Evolutionary conservation across 2,329 filamentous ascomycete genomes (phyloP).

Genomic region (Penicillium sp.): DNA sequence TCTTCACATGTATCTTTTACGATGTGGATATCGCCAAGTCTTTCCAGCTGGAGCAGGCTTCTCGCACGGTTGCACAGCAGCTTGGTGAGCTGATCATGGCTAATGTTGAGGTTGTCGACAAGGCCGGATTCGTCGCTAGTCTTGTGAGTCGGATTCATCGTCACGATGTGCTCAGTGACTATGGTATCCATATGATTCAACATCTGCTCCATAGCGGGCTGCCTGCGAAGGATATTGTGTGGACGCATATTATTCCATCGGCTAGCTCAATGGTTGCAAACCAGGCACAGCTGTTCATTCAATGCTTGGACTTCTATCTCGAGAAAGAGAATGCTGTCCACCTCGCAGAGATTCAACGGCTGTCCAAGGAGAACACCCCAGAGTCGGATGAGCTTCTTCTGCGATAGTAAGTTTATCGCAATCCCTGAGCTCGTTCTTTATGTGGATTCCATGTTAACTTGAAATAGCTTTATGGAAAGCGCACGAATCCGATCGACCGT

Average conservation of each 20-base stretch:
- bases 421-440: not conserved
- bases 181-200: conserved; percentile 59
- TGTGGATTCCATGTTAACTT: conserved; percentile 8
- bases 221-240: conserved; percentile 53
- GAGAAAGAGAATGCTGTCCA: conserved; percentile 50
- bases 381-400: conserved; percentile 51
- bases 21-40: conserved; percentile 55
- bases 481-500: conserved; percentile 41
- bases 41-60: conserved; percentile 53
- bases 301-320: conserved; percentile 60
- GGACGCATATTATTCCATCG: conserved; percentile 59
- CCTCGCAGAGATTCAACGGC: conserved; percentile 49
- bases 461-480: conserved; percentile 42
- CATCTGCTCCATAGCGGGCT: conserved; percentile 51
- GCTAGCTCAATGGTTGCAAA: conserved; percentile 58
- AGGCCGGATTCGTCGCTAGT: conserved; percentile 42
- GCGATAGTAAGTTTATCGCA: conserved; percentile 46
- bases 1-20: conserved; percentile 58
- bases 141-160: conserved; percentile 44
- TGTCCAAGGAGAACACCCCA: conserved; percentile 48
- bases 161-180: conserved; percentile 49
- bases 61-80: conserved; percentile 48
- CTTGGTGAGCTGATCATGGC: conserved; percentile 53
- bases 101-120: conserved; percentile 50
- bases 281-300: conserved; percentile 59